Conservation (phyloP, 768 basidiomycete species). For the Termitomyces eurrhizus region DNA sequence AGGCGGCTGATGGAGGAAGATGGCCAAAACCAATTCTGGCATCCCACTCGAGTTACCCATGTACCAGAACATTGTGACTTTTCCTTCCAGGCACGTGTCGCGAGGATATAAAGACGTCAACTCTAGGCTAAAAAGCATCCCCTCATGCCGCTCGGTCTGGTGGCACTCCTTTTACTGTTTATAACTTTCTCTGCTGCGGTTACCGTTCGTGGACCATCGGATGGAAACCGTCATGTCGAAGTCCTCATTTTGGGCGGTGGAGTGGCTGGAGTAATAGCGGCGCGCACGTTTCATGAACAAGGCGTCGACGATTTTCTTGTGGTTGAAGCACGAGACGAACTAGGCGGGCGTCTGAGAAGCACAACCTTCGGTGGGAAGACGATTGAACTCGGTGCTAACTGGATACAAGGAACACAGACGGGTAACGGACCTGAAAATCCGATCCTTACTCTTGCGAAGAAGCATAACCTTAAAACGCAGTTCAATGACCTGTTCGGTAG, state of each 20-base stretch:
- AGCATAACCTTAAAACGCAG: constrained; percentile 45
- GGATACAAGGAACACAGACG: constrained; percentile 51
- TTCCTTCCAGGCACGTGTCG: background rate
- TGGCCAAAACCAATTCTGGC: too few relatives aligned
- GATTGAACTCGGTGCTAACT: constrained; percentile 59
- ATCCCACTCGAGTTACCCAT: too few relatives aligned
- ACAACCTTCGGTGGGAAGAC: constrained; percentile 41
- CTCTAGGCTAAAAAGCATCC: background rate
- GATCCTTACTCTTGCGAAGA: constrained; percentile 52
- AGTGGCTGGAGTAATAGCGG: constrained; percentile 62
- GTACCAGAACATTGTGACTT: too few relatives aligned
- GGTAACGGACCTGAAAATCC: constrained; percentile 54
- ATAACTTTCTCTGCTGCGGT: background rate
- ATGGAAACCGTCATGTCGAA: constrained; percentile 13
- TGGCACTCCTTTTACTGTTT: background rate
- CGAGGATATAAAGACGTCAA: background rate
- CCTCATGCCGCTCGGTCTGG: background rate
- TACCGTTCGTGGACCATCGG: background rate
- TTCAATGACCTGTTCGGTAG: constrained; percentile 41
- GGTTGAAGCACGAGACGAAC: constrained; percentile 52
- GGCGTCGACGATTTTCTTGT: constrained; percentile 56
- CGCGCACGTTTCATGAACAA: constrained; percentile 49
- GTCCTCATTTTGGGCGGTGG: constrained; percentile 67
- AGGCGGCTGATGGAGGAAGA: too few relatives aligned
- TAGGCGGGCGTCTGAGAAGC: constrained; percentile 60